Evolutionary conservation across 177 flowering plant species (phyloP).

Genomic region (Vitis hybrid): DNA sequence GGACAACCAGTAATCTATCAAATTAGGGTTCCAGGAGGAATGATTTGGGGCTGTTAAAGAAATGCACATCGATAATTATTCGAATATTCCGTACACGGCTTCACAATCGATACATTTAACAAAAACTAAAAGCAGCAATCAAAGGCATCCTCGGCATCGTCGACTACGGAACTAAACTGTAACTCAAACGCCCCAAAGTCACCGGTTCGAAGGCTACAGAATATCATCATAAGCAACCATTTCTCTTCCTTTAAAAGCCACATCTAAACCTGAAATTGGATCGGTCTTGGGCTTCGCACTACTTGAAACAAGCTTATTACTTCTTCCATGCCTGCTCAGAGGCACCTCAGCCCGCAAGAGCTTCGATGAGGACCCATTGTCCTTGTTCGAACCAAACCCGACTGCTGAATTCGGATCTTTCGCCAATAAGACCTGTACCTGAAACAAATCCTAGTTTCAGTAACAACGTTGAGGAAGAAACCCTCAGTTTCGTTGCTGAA

Average conservation of each 20-base stretch:
- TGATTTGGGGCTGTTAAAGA: too few species aligned
- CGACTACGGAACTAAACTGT: too few species aligned
- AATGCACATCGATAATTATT: too few species aligned
- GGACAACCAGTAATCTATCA: too few species aligned
- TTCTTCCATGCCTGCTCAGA: constrained; percentile 72
- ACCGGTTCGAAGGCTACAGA: constrained; percentile 26
- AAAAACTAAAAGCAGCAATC: too few species aligned
- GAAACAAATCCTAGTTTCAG: constrained; percentile 17
- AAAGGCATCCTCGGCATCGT: too few species aligned
- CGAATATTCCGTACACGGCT: too few species aligned
- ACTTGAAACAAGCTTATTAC: constrained; percentile 53
- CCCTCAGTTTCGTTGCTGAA: too few species aligned
- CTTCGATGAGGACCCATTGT: constrained; percentile 47
- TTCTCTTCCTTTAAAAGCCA: constrained; percentile 62
- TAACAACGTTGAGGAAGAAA: neutral
- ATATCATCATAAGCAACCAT: constrained; percentile 92
- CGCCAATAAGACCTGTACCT: constrained; percentile 78
- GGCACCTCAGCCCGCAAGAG: constrained; percentile 71
- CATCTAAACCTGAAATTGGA: constrained; percentile 24
- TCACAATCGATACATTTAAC: too few species aligned
- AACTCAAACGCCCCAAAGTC: too few species aligned
- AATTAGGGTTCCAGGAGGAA: too few species aligned
- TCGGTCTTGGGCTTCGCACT: constrained; percentile 34
- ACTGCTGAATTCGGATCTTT: constrained; percentile 67
- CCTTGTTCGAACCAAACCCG: constrained; percentile 24